Base-by-base conservation (phyloP, 768 basidiomycete genomes). In the Myochromella boudieri region DNA sequence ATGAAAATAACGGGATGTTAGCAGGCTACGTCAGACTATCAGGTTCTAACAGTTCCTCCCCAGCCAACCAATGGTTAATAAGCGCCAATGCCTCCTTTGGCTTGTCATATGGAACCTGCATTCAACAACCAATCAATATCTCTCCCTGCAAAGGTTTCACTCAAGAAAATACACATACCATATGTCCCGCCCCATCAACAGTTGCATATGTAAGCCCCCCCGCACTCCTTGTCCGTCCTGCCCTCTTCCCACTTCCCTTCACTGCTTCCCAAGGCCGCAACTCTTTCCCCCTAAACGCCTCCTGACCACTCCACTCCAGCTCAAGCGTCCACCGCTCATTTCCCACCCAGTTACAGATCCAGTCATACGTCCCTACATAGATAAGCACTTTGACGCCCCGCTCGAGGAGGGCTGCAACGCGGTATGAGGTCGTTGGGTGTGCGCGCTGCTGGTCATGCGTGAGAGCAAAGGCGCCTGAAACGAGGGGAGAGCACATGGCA, bases 281-380 rank as follows among this genome's bases (percentile, higher is more conserved):
- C 14, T 69, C 65, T 66, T 53, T 53, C 48, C 5, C 60, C 40
- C 8, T 60, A 80, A 56, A 72, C 68, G 54, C 75, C 51, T 55
- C 56, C 40, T 75, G 65, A 1, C 87, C 87, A 37, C 75, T 79
- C 91, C 91, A 92, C 46, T 86, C 80, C 51, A 93, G 69, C 22
- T 67, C 66, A 39, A 82, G 65, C 6, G 82, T 80, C 88, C 88
- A 91, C 22, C 75, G 68, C 56, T 84, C 78, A 60, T 91, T 91
- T 4, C 83, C 85, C 21, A 87, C 66, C 75, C 81, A 84, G 60
- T 88, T 88, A 63, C 87, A 89, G 42, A 82, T 82, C 81, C 81
- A 87, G 54, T 87, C 85, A 48, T 84, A 82, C 25, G 72, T 74
- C 6, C 85, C 87, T 1, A 82, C 82, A 53, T 87, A 89, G 44